These are phyloP conservation scores for Croton setiger DNA, from an alignment of 441 rosid species.

Conservation along the genomic window DNA sequence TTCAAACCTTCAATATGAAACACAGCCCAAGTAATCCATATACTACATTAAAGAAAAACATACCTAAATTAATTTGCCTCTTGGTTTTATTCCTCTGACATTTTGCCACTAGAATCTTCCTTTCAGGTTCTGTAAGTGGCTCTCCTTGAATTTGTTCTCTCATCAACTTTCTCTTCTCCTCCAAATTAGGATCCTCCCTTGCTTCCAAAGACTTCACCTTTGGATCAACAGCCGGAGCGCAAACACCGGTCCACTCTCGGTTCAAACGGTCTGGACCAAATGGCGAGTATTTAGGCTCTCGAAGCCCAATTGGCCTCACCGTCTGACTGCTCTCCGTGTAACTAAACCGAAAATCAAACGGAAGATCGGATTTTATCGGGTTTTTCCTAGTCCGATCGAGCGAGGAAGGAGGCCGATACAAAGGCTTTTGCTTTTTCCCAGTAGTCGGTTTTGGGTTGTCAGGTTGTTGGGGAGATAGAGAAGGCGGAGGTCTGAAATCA, in stretches of 20 bases:
- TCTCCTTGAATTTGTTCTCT: conserved; percentile 67
- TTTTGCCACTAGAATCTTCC: conserved; percentile 62
- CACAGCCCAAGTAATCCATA: not conserved
- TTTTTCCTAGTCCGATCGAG: conserved; percentile 45
- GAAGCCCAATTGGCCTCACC: conserved; percentile 76
- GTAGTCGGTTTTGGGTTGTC: conserved; percentile 25
- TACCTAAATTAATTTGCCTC: conserved; percentile 75
- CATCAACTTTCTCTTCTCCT: conserved; percentile 59
- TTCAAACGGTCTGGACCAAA: conserved; percentile 78
- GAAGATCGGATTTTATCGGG: conserved; percentile 50
- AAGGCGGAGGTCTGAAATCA: conserved; percentile 58
- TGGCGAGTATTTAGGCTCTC: conserved; percentile 94
- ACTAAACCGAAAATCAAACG: conserved; percentile 84
- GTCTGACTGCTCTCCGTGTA: conserved; percentile 72
- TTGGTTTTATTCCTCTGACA: conserved; percentile 69
- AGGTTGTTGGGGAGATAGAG: conserved; percentile 37
- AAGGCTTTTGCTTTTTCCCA: conserved; percentile 53
- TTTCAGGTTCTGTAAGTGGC: conserved; percentile 68
- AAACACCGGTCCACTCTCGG: conserved; percentile 86
- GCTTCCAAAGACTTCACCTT: conserved; percentile 63
- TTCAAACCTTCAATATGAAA: not conserved
- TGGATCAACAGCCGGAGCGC: conserved; percentile 73
- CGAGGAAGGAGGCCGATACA: conserved; percentile 81
- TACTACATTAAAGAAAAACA: not conserved
- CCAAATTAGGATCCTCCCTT: conserved; percentile 57